Base-by-base conservation (phyloP, 306 rosid species). In the Astragalus glycyphyllos region DNA sequence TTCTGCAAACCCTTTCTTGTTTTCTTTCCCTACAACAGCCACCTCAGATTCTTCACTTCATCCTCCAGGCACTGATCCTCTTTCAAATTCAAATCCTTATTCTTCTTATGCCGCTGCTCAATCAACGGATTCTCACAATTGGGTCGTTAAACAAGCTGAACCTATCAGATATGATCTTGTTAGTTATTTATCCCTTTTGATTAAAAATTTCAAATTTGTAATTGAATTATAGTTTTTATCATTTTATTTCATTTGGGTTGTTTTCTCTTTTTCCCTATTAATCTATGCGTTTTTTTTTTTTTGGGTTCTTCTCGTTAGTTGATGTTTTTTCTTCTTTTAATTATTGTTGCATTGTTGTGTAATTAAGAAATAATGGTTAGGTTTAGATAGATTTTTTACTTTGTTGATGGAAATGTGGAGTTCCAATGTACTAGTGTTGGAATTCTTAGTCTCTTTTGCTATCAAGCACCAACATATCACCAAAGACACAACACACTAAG, bases 1-100 rank as follows among this genome's bases (percentile, higher is more conserved):
- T 55, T 66, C 81, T 66, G 49, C 65, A 14, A 58, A 38, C 71
- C 78, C 82, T 1, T 55, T 63, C 17, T 70, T 65, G 34, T 63
- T 44, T 1, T 34, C 68, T 58, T 70, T 73, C 44, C 80, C 87
- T 73, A 26, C 31, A 1, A 26, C 31, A 1, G 81, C 50, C 66
- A 84, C 81, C 0, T 50, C 78, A 7, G 83, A 80, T 69, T 76
- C 83, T 13, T 12, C 65, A n/a, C 53, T 81, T 66, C 82, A 84
- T 40, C 89, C 88, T 11, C 91, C 89, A 0, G 89, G 88, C 8
- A 79, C 84, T 34, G 80, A 84, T 59, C 85, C 85, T 3, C 38
- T 64, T 65, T 11, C 20, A 17, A 74, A 56, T 65, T 45, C 73
- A 55, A 20, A 48, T 10, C 4, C 64, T 42, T 42, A 23, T 40